Percentiles rank a stretch among this genome's conserved stretches.
These are phyloP conservation scores for Melocanna baccifera DNA, from an alignment of 176 grass and related monocot genomes.

Conservation along the genomic window DNA sequence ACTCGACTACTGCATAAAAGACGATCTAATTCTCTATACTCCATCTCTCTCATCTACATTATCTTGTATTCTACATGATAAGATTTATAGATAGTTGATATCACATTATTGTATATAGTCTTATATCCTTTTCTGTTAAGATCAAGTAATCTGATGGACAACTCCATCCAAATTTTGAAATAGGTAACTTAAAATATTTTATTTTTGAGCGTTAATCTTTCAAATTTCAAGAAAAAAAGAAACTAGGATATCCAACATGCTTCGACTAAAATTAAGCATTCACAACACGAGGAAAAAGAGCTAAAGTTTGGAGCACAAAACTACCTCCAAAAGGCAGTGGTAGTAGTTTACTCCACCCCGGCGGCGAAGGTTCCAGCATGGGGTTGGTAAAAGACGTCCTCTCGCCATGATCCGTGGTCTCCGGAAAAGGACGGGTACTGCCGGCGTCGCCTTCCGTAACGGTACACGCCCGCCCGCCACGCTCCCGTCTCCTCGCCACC, in stretches of 20 bases:
- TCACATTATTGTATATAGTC: too few species aligned
- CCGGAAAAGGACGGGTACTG: background rate
- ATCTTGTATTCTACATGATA: too few species aligned
- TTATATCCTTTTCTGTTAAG: too few species aligned
- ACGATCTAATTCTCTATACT: too few species aligned
- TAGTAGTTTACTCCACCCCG: background rate
- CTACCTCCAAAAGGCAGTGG: background rate
- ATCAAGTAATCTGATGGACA: too few species aligned
- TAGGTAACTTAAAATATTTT: background rate
- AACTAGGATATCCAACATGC: background rate
- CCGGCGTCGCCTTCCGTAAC: background rate
- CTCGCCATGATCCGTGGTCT: background rate
- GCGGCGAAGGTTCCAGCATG: background rate
- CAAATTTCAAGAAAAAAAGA: background rate
- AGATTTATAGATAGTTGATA: too few species aligned
- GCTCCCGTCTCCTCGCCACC: too few species aligned
- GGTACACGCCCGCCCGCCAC: background rate
- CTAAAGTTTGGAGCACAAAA: background rate
- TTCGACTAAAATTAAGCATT: background rate
- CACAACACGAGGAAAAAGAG: background rate
- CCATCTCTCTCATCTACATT: too few species aligned
- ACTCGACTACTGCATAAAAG: too few species aligned
- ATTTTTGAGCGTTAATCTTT: background rate
- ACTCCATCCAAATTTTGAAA: background rate
- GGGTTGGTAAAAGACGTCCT: background rate